Evolutionary conservation across 257 asterid genomes (phyloP), one percentile per base, ranked within the genome.

Genomic region (Solanum tarijense): DNA sequence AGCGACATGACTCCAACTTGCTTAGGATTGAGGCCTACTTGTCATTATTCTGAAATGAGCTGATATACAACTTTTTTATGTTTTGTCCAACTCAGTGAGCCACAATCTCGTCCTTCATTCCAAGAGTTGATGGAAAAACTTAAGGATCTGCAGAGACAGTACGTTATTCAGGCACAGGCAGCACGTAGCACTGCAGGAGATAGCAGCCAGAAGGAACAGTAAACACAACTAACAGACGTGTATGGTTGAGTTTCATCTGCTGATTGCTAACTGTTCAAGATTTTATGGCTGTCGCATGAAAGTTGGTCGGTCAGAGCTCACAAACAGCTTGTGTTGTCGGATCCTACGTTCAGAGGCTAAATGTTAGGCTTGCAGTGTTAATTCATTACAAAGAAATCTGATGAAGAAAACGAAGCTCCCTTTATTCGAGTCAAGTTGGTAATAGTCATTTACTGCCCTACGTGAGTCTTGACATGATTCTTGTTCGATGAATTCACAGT

Each of bases 61-160:
- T 82, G 86, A 82, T 48, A 82, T 29, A 6, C 29, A 20, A 82
- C 43, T 31, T 46, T 46, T 82, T 74, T 14, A 32, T 82, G 41
- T 89, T 93, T 75, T 87, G 29, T 52, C 86, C 83, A 87, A 83
- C 86, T 55, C 91, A 97, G 99, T 32, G 98, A 97, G 83, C 97
- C 98, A 35, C 93, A 78, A 46, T 20, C 69, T 69, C 98, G 98
- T 12, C 98, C 99, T 65, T 87, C 96, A 18, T 95, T 94, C 92
- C 94, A 91, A 88, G 99, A 97, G 89, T 87, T 97, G 65, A 90
- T 97, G 76, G 99, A 93, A 73, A 94, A 88, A 92, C 94, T 97
- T 16, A 94, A 91, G 89, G 98, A 95, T 60, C 71, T 97, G 88
- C 97, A 92, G 89, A 92, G 65, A 84, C 95, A 87, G 79, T 90